Evolutionary conservation across 208 protist genomes (phyloP).

Genomic region (Wallacemonas rigidus): DNA sequence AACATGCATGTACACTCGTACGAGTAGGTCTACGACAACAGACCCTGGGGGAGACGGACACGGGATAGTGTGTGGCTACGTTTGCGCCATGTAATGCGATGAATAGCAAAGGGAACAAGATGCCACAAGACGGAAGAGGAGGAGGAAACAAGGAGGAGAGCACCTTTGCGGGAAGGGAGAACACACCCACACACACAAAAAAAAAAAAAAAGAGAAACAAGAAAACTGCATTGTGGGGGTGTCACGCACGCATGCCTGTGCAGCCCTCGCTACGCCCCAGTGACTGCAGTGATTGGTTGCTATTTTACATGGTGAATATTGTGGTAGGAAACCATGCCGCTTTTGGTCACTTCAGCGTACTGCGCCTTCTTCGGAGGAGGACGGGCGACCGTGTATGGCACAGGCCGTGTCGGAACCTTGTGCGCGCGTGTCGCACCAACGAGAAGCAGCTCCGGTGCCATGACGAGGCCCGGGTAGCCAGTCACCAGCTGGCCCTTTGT

Average conservation of each 20-base stretch:
- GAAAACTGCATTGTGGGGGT: too few species aligned
- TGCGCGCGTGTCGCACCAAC: constrained; percentile 43
- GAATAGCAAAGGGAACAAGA: too few species aligned
- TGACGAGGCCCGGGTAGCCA: constrained; percentile 51
- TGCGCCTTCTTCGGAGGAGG: constrained; percentile 17
- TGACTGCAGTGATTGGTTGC: not conserved
- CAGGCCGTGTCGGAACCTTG: constrained; percentile 58
- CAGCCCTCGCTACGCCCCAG: too few species aligned
- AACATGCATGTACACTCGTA: not conserved
- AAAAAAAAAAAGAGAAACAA: not conserved
- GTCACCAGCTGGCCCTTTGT: constrained; percentile 59
- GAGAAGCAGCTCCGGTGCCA: constrained; percentile 72
- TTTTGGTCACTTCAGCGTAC: constrained; percentile 57
- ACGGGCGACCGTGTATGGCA: constrained; percentile 65
- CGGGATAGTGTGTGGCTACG: not conserved
- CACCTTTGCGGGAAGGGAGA: not conserved
- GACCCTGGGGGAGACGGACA: too few species aligned
- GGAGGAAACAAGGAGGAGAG: too few species aligned
- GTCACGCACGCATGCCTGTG: too few species aligned
- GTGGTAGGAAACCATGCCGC: constrained; percentile 79
- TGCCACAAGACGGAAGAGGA: too few species aligned
- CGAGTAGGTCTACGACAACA: not conserved
- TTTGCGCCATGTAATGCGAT: not conserved
- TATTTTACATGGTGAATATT: constrained; percentile 46
- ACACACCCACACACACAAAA: not conserved